These are phyloP conservation scores for Chondrus crispus DNA, from an alignment of 23 red algal genomes.

Conservation along the genomic window DNA sequence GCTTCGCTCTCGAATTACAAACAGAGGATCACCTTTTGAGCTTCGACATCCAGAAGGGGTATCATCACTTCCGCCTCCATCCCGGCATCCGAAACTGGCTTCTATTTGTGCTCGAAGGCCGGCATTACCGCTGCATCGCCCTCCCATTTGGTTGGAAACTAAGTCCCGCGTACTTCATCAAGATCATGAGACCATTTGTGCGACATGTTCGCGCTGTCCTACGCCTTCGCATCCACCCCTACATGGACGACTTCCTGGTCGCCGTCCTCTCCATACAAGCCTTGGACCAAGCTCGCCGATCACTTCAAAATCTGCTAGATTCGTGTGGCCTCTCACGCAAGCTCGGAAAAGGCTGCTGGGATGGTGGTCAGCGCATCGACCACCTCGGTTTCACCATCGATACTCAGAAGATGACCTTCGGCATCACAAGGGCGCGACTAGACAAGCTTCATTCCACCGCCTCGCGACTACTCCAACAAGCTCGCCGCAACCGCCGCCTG, in stretches of 20 bases:
- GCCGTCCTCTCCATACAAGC: background rate
- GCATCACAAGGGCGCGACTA: background rate
- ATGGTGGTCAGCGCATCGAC: background rate
- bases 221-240: slow-evolving; percentile 1
- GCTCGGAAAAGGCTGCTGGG: background rate
- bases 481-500: background rate
- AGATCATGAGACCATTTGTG: slow-evolving; percentile 32
- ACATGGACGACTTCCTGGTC: slow-evolving; percentile 33
- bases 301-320: background rate
- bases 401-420: background rate
- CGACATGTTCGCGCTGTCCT: background rate
- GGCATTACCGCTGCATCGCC: slow-evolving; percentile 3
- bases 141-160: slow-evolving; percentile 18
- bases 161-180: slow-evolving; percentile 18
- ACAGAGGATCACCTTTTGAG: background rate
- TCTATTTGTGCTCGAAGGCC: background rate
- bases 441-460: background rate
- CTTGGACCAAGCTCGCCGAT: background rate
- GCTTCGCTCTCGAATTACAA: background rate
- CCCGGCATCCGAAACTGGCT: slow-evolving; percentile 28
- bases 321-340: background rate
- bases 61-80: slow-evolving; percentile 33
- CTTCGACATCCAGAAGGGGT: slow-evolving; percentile 31
- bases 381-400: slow-evolving; percentile 5
- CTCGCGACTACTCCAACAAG: background rate